Conservation (phyloP, 805 yeast genomes). For the Wickerhamiella bombiphila region DNA sequence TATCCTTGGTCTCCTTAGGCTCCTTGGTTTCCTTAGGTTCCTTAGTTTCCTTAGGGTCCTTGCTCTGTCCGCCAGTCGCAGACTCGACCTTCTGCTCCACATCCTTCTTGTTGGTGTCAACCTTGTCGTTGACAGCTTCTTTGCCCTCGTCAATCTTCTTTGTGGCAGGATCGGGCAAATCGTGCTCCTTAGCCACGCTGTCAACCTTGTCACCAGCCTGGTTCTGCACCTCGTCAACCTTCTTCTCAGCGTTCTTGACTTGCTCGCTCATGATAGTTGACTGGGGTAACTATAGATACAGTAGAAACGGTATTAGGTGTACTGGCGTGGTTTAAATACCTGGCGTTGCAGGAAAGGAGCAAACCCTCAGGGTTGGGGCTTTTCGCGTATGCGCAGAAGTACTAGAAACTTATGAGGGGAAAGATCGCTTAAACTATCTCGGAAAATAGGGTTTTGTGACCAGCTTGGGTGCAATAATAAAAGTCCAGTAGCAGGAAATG, state of each 20-base stretch:
- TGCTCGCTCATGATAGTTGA: constrained; percentile 20
- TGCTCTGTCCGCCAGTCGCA: too few relatives aligned
- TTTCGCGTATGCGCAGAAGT: too few relatives aligned
- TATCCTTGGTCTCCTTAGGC: constrained; percentile 1
- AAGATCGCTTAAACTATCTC: too few relatives aligned
- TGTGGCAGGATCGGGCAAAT: not conserved
- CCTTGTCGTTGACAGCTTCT: constrained; percentile 8
- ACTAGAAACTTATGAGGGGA: too few relatives aligned
- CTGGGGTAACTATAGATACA: too few relatives aligned
- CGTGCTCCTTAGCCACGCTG: not conserved
- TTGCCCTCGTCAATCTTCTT: constrained; percentile 2
- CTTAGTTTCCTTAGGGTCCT: constrained; percentile 1
- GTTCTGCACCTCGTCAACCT: constrained; percentile 11
- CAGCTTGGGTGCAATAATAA: too few relatives aligned
- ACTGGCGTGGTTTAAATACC: too few relatives aligned
- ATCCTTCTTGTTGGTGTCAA: constrained; percentile 1
- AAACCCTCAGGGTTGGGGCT: too few relatives aligned
- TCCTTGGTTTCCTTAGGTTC: constrained; percentile 1
- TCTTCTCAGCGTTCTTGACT: constrained; percentile 8
- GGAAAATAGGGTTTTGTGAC: too few relatives aligned
- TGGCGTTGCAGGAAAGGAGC: too few relatives aligned
- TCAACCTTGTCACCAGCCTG: not conserved
- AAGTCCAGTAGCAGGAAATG: too few relatives aligned
- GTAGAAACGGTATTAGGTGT: too few relatives aligned
- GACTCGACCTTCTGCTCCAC: constrained; percentile 1